These are phyloP conservation scores for Eucalyptus erythrocorys DNA, from an alignment of 345 rosid genomes.

Conservation along the genomic window DNA sequence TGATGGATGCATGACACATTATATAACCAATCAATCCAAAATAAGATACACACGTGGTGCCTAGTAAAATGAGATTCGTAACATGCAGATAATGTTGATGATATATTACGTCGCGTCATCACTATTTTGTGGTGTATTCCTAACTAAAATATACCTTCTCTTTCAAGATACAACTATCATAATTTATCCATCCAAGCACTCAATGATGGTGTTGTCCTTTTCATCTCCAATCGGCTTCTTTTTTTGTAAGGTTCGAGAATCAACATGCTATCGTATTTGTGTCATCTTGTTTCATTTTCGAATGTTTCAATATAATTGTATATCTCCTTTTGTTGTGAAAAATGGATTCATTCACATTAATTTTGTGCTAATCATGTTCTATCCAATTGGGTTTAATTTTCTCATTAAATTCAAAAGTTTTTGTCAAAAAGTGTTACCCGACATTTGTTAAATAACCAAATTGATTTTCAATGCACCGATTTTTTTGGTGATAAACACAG, in stretches of 20 bases:
- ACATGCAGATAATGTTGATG: neutral
- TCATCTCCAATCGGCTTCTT: neutral
- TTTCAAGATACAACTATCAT: neutral
- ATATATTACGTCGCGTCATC: neutral
- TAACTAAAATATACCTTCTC: neutral
- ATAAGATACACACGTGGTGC: neutral
- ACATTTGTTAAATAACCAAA: neutral
- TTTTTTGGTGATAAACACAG: neutral
- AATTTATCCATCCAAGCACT: neutral
- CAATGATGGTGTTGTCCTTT: neutral
- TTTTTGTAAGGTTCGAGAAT: neutral
- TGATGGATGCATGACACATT: neutral
- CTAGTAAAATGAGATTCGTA: neutral
- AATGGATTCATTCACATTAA: neutral
- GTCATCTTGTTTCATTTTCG: neutral
- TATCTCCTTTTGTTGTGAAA: neutral
- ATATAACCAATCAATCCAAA: neutral
- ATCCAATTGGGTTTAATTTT: neutral
- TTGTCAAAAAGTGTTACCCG: neutral
- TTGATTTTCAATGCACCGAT: neutral
- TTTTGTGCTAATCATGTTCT: neutral
- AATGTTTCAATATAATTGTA: neutral
- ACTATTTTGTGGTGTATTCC: neutral
- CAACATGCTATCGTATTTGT: neutral
- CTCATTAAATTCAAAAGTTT: neutral